phyloP scores from a whole-genome alignment of 441 rosid genomes.

The Euphorbia corollata region DNA sequence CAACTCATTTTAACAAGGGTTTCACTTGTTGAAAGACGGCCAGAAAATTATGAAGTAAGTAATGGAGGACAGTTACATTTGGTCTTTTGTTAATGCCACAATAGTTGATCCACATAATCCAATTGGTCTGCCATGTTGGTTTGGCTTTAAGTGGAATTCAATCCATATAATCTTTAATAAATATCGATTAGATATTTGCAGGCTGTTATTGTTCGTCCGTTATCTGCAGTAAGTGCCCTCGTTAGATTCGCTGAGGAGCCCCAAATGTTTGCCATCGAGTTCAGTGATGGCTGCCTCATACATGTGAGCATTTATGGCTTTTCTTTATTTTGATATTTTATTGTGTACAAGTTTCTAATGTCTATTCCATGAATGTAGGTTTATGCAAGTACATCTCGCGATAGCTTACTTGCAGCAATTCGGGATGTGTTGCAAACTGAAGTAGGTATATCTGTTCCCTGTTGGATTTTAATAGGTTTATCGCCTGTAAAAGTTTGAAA shows the following conservation, averaged over 20 bases:
- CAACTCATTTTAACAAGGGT: constrained; percentile 86
- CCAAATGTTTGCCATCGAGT: constrained; percentile 98
- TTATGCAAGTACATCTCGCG: constrained; percentile 95
- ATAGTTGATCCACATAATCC: background rate
- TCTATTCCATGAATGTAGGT: constrained; percentile 45
- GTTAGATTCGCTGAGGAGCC: constrained; percentile 99
- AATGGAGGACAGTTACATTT: constrained; percentile 23
- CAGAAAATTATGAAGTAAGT: constrained; percentile 99
- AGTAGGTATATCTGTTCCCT: constrained; percentile 55
- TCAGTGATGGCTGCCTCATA: constrained; percentile 92
- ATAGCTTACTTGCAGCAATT: constrained; percentile 92
- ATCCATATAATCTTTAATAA: background rate
- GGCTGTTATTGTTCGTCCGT: constrained; percentile 96
- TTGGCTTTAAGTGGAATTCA: background rate
- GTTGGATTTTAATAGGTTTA: constrained; percentile 20
- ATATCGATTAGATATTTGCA: constrained; percentile 87
- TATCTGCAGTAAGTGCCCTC: constrained; percentile 80
- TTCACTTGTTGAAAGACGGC: constrained; percentile 93
- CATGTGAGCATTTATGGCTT: constrained; percentile 58
- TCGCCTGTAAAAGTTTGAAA: constrained; percentile 13
- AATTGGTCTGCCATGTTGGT: background rate
- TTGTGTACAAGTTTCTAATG: constrained; percentile 27
- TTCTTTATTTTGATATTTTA: constrained; percentile 14
- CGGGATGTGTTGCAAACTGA: constrained; percentile 93
- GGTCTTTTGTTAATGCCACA: constrained; percentile 7